phyloP scores from a whole-genome alignment of 768 basidiomycete genomes.

The Galerina sulciceps region DNA sequence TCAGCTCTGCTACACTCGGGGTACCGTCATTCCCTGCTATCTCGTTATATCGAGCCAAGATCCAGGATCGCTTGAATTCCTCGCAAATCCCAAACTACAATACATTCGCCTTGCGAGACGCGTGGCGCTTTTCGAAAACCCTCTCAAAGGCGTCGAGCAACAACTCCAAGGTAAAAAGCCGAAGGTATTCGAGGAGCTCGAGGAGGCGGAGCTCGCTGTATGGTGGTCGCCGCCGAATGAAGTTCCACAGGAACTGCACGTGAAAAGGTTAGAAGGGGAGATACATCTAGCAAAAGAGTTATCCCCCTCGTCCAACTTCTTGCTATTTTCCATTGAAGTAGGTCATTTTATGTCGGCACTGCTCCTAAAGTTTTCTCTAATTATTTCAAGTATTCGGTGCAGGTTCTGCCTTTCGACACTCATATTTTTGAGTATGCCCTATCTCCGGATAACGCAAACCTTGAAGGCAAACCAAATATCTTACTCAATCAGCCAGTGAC shows the following conservation, averaged over 20 bases:
- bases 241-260: neutral
- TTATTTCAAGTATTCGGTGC: constrained; percentile 15
- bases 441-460: no score
- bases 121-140: constrained; percentile 6
- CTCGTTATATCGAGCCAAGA: constrained; percentile 15
- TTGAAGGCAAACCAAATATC: no score
- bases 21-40: constrained; percentile 27
- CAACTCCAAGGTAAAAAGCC: constrained; percentile 4
- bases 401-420: constrained; percentile 15
- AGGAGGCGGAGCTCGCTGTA: constrained; percentile 14
- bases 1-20: constrained; percentile 27
- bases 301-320: constrained; percentile 13
- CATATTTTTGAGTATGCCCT: neutral
- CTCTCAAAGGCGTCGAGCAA: constrained; percentile 8
- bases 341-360: neutral
- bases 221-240: constrained; percentile 20
- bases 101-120: constrained; percentile 10
- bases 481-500: no score
- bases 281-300: constrained; percentile 23
- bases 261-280: constrained; percentile 23
- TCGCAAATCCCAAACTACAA: constrained; percentile 6
- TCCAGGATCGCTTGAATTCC: constrained; percentile 3
- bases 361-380: neutral
- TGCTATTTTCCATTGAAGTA: constrained; percentile 19
- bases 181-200: neutral